phyloP scores from a whole-genome alignment of 140 eudicot species.

The Oenanthe javanica region DNA sequence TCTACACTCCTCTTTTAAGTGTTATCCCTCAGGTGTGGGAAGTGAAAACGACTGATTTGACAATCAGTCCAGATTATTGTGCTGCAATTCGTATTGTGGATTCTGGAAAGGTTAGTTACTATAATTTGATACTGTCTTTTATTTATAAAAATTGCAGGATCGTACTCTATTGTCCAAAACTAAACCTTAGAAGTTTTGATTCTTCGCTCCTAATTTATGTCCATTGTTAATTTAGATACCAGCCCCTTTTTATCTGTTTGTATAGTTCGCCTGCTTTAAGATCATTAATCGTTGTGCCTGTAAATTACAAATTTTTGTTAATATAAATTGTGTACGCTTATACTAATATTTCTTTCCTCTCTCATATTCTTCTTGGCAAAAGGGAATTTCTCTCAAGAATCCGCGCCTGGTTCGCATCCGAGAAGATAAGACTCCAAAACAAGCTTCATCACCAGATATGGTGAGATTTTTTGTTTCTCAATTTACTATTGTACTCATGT shows the following conservation, averaged over 20 bases:
- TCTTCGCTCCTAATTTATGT: not conserved
- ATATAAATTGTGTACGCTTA: not conserved
- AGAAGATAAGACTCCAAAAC: slow-evolving; percentile 76
- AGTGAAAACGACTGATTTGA: slow-evolving; percentile 91
- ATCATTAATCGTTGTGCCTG: not conserved
- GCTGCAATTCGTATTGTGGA: slow-evolving; percentile 84
- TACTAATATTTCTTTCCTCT: not conserved
- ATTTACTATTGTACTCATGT: slow-evolving; percentile 6
- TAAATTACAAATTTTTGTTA: not conserved
- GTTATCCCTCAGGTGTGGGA: slow-evolving; percentile 73
- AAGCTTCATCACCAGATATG: slow-evolving; percentile 81
- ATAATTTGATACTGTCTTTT: not conserved
- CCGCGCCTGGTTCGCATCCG: slow-evolving; percentile 84
- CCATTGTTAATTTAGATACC: not conserved
- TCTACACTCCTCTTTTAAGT: not conserved
- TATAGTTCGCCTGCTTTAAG: not conserved
- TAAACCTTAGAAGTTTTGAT: not conserved
- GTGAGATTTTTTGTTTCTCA: slow-evolving; percentile 19
- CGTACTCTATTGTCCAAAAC: not conserved
- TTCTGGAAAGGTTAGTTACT: slow-evolving; percentile 54
- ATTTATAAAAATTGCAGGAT: not conserved
- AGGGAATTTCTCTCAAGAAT: slow-evolving; percentile 83
- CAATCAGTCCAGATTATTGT: slow-evolving; percentile 85
- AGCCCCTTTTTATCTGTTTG: not conserved
- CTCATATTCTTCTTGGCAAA: slow-evolving; percentile 11